Conservation (phyloP, 2,329 filamentous ascomycete genomes). For the Phialophora verrucosa region DNA sequence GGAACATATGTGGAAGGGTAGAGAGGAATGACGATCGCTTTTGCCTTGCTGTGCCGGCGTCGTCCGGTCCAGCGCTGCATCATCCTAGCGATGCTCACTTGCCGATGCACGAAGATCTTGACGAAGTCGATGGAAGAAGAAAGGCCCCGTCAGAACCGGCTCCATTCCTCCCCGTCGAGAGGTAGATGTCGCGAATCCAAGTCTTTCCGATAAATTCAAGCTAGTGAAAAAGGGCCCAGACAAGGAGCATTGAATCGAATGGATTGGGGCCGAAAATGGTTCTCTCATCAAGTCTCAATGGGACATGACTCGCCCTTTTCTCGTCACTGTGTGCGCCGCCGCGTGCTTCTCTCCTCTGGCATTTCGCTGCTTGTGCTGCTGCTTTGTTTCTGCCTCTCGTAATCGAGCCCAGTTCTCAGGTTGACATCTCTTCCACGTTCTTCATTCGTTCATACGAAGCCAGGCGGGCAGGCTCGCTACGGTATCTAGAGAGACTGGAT, state of each 20-base stretch:
- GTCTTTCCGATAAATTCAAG: not conserved
- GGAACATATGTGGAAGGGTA: not conserved
- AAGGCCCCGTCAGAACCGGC: not conserved
- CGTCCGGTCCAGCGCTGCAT: not conserved
- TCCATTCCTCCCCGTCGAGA: not conserved
- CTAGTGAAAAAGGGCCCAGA: not conserved
- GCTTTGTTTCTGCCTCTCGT: not conserved
- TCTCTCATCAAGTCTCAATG: not conserved
- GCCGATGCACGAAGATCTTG: not conserved
- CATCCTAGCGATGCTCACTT: not conserved
- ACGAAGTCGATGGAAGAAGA: not conserved
- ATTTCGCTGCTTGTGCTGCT: not conserved
- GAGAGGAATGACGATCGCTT: not conserved
- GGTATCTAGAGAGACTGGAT: too few species aligned
- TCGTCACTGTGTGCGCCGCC: not conserved
- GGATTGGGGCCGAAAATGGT: not conserved
- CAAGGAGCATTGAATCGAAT: conserved; percentile 1
- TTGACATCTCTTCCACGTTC: not conserved
- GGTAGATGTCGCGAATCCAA: not conserved
- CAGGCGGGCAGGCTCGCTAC: not conserved
- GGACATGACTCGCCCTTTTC: not conserved
- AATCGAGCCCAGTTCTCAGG: not conserved
- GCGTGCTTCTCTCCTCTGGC: not conserved
- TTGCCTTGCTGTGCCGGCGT: not conserved
- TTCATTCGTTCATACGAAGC: not conserved